Percentiles rank a stretch among this genome's conserved stretches.
These are phyloP conservation scores for Margaritispora aquatica DNA, from an alignment of 495 filamentous ascomycete genomes.

Conservation along the genomic window DNA sequence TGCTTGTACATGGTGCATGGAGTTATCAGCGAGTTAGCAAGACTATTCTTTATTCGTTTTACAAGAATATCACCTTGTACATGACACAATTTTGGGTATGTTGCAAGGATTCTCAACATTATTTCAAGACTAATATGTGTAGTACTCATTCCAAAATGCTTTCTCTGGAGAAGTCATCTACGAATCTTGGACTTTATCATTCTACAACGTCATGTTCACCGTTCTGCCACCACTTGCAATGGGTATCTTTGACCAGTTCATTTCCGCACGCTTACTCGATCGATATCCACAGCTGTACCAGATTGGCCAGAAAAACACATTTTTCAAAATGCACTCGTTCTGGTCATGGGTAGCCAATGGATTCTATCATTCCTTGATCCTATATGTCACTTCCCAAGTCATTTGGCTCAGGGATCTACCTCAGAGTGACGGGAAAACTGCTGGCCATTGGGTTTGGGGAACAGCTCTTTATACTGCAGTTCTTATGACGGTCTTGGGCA, in stretches of 20 bases:
- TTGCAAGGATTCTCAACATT: not conserved
- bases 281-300: constrained; percentile 96
- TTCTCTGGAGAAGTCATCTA: constrained; percentile 98
- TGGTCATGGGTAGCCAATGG: constrained; percentile 88
- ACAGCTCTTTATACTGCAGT: constrained; percentile 85
- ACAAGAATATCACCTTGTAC: constrained; percentile 98
- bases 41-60: constrained; percentile 96
- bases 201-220: constrained; percentile 99
- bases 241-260: constrained; percentile 97
- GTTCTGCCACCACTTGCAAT: constrained; percentile 89
- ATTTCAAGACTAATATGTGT: constrained; percentile 32
- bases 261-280: constrained; percentile 92
- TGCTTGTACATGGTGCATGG: constrained; percentile 96
- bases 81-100: constrained; percentile 94
- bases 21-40: constrained; percentile 95
- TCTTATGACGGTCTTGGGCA: constrained; percentile 86
- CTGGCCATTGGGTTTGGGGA: constrained; percentile 98
- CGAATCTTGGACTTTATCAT: constrained; percentile 98
- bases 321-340: constrained; percentile 90
- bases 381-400: constrained; percentile 77
- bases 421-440: constrained; percentile 64
- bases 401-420: constrained; percentile 77
- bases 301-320: constrained; percentile 83
- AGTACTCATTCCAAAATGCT: constrained; percentile 93
- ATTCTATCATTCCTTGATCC: constrained; percentile 90